phyloP scores from a whole-genome alignment of 257 asterid genomes.

The Primulina tabacum region DNA sequence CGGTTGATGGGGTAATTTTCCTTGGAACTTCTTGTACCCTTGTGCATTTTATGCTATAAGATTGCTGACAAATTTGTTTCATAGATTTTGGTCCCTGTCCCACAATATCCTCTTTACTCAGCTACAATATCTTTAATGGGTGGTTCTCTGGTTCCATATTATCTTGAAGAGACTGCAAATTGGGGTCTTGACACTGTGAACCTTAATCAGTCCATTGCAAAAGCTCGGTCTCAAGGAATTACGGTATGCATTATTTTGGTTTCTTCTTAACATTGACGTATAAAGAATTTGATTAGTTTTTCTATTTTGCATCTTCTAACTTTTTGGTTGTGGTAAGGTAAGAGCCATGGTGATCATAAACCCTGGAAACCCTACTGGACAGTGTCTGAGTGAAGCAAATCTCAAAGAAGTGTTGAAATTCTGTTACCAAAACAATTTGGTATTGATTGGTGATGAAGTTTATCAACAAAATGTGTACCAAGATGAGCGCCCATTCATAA shows the following conservation, averaged over 20 bases:
- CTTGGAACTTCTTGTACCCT: constrained; percentile 5
- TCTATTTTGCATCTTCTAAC: background rate
- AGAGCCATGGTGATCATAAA: constrained; percentile 99
- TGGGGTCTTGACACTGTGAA: constrained; percentile 89
- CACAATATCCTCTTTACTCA: constrained; percentile 96
- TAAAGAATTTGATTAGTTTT: background rate
- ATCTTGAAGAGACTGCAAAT: constrained; percentile 94
- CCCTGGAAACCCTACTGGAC: constrained; percentile 99
- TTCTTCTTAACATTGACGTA: background rate
- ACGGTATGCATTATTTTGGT: constrained; percentile 46
- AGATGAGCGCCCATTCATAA: constrained; percentile 92
- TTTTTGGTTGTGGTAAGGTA: constrained; percentile 47
- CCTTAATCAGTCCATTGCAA: constrained; percentile 78
- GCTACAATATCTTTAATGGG: constrained; percentile 86
- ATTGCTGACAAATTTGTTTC: constrained; percentile 14
- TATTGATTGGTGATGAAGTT: constrained; percentile 92
- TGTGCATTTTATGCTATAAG: background rate
- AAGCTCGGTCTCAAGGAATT: constrained; percentile 86
- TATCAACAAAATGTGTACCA: constrained; percentile 98
- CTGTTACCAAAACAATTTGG: constrained; percentile 81
- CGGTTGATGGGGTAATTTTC: constrained; percentile 70
- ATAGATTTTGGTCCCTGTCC: constrained; percentile 95
- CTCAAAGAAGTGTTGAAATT: constrained; percentile 57
- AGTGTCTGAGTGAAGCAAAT: constrained; percentile 86
- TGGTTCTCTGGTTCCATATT: constrained; percentile 91